Base-by-base conservation (phyloP, 148 eudicot species). In the Chenopodium formosanum region DNA sequence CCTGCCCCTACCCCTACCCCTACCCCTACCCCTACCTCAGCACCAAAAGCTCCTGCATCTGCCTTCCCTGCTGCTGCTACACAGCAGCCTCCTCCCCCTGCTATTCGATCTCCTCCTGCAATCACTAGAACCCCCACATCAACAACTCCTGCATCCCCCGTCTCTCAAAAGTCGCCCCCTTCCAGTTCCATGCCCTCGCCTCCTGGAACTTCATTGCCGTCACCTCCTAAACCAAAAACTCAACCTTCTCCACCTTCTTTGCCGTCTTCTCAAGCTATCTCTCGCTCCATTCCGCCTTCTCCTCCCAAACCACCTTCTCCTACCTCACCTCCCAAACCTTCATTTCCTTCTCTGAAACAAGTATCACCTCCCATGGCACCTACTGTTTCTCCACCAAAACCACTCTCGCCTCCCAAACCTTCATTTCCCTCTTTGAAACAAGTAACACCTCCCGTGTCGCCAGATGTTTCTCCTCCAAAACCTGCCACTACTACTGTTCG, bases 1-100 rank as follows among this genome's bases (percentile, higher is more conserved):
- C 86, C 87, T 29, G 23, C 86, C 3, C 88, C 87, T 16, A 31
- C 82, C 73, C 80, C 89, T 23, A 52, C 83, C 34, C 81, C 75
- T 11, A 53, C 85, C 9, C 83, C 1, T 50, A 16, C 70, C 37
- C 52, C 50, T 60, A 20, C 17, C 48, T 44, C 74, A 9, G 25
- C 66, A 62, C 66, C 66, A 62, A 67, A 16, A 25, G 10, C 44
- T 48, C 73, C 80, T 23, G 23, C 37, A 2, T 25, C 32, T 37
- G 44, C 63, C 2, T 6, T 34, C 9, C 22, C 70, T 23, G 9
- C 25, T 25, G 13, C 81, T 50, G 64, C 13, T 52, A 17, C 63
- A 40, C 63, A 58, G 48, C 9, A 46, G 10, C 25, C 83, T 70
- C 74, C 79, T 68, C 17, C 46, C 1, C 27, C 76, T 60, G 68